Evolutionary conservation across 2,329 filamentous ascomycete species (phyloP).

Genomic region (Rhinocladiella similis): DNA sequence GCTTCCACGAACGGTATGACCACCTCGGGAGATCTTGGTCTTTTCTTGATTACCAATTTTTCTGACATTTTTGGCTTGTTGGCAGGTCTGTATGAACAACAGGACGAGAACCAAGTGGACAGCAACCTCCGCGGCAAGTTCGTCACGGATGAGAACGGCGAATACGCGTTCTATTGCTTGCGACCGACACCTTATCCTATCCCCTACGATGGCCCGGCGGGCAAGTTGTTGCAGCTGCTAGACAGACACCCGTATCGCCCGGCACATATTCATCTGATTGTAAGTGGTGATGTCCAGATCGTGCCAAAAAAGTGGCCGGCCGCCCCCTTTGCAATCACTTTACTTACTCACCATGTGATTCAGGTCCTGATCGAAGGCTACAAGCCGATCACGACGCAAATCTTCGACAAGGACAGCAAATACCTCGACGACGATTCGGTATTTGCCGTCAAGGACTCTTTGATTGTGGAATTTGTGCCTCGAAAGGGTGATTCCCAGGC

Average conservation of each 20-base stretch:
- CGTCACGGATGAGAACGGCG: conserved; percentile 63
- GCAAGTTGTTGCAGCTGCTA: conserved; percentile 57
- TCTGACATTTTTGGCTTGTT: no score
- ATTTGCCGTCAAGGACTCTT: conserved; percentile 60
- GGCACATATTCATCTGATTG: conserved; percentile 64
- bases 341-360: no score
- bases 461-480: conserved; percentile 59
- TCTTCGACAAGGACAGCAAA: conserved; percentile 68
- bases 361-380: conserved; percentile 59
- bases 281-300: conserved; percentile 34
- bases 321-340: no score
- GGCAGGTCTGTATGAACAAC: conserved; percentile 67
- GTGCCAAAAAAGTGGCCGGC: not conserved
- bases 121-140: conserved; percentile 75
- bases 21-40: no score
- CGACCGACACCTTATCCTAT: conserved; percentile 61
- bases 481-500: conserved; percentile 54
- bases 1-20: conserved; percentile 67
- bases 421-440: conserved; percentile 62
- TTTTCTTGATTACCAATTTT: no score
- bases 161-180: conserved; percentile 63
- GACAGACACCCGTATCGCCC: conserved; percentile 63
- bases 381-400: conserved; percentile 72
- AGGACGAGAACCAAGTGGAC: conserved; percentile 68
- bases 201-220: conserved; percentile 58